These are phyloP conservation scores for Saxophila tyrrhenica DNA, from an alignment of 495 filamentous ascomycete genomes.

Conservation along the genomic window DNA sequence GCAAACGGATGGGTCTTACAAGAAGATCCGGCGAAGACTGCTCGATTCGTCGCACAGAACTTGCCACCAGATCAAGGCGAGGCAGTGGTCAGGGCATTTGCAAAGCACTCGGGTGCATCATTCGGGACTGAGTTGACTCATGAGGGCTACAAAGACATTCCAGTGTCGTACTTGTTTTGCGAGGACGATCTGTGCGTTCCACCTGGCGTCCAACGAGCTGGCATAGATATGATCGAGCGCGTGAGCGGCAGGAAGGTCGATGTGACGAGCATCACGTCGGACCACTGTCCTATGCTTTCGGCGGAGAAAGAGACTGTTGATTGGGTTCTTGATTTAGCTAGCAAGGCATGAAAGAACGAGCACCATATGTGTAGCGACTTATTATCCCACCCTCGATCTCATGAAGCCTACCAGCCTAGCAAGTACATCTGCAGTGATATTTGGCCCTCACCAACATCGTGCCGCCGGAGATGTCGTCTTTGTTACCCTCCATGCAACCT, in stretches of 20 bases:
- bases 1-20: not conserved
- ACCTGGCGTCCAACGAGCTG: constrained; percentile 5
- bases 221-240: constrained; percentile 16
- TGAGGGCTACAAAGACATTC: constrained; percentile 19
- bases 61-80: constrained; percentile 6
- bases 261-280: constrained; percentile 14
- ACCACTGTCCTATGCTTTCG: constrained; percentile 9
- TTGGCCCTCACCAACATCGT: too few species aligned
- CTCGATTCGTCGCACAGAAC: not conserved
- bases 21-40: not conserved
- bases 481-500: too few species aligned
- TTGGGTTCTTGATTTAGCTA: constrained; percentile 9
- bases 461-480: too few species aligned
- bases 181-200: constrained; percentile 5
- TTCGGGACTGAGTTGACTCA: constrained; percentile 12
- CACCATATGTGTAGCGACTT: too few species aligned
- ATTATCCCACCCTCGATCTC: too few species aligned
- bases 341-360: not conserved
- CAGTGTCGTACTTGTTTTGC: constrained; percentile 20
- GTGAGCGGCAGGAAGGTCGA: constrained; percentile 17
- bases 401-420: too few species aligned
- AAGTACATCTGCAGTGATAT: too few species aligned
- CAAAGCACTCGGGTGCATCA: constrained; percentile 4
- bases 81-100: constrained; percentile 3
- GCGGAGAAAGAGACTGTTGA: constrained; percentile 4